A percentile compares a stretch with the other conserved stretches of the same genome.
These are phyloP conservation scores for Mucor ambiguus DNA, from an alignment of 371 early-diverging fungal species.

Conservation along the genomic window DNA sequence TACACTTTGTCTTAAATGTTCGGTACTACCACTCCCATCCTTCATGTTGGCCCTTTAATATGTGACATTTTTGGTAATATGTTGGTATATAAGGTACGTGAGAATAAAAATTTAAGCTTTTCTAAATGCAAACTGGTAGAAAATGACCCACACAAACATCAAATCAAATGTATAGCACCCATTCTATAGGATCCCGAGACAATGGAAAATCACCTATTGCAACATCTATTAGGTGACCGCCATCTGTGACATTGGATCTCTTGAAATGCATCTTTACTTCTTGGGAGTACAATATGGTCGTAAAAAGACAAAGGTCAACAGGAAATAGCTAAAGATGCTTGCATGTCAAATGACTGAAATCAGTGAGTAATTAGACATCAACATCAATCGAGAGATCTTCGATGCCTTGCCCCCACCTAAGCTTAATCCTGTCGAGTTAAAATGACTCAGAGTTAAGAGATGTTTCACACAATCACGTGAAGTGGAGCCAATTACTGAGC, in stretches of 20 bases:
- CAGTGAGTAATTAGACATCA: not conserved
- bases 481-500: conserved; percentile 7
- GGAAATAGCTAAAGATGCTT: not conserved
- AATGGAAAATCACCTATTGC: not conserved
- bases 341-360: not conserved
- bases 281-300: not conserved
- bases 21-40: not conserved
- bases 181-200: conserved; percentile 1
- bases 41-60: conserved; percentile 3
- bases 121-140: not conserved
- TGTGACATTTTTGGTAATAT: conserved; percentile 11
- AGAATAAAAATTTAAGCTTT: conserved; percentile 5
- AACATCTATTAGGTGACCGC: conserved; percentile 6
- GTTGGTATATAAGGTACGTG: conserved; percentile 3
- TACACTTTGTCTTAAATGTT: conserved; percentile 7
- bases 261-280: not conserved
- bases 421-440: not conserved
- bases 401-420: not conserved
- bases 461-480: conserved; percentile 40
- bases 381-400: not conserved
- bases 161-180: not conserved
- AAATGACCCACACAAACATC: not conserved
- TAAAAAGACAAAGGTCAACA: not conserved
- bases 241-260: conserved; percentile 4
- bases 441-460: conserved; percentile 19